phyloP scores from a whole-genome alignment of 345 rosid genomes.

The Geranium brycei region DNA sequence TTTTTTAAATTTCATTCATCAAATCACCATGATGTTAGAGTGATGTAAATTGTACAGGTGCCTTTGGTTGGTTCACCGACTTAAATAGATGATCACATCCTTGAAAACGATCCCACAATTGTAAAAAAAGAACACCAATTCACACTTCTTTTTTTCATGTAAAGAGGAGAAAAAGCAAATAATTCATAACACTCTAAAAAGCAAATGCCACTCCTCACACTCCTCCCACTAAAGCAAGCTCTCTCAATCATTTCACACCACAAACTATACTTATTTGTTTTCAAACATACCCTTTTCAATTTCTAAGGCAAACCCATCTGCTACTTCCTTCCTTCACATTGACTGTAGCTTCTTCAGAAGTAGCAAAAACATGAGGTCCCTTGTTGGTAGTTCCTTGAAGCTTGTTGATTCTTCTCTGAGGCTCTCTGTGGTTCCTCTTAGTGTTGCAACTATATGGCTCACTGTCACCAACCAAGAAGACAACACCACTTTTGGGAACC shows the following conservation, averaged over 20 bases:
- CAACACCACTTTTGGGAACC: conserved; percentile 40
- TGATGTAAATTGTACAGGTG: background rate
- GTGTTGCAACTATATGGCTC: conserved; percentile 63
- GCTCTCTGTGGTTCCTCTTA: conserved; percentile 60
- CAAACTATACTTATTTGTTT: conserved; percentile 1
- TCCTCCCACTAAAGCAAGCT: conserved; percentile 17
- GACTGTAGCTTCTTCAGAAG: background rate
- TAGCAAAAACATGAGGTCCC: conserved; percentile 4
- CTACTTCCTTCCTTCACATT: background rate
- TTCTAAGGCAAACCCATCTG: background rate
- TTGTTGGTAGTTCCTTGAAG: conserved; percentile 21
- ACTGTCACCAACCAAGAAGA: conserved; percentile 56
- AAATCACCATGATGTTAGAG: background rate
- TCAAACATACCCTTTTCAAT: background rate
- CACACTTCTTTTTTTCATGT: background rate
- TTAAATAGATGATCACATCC: background rate
- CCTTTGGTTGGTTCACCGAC: background rate
- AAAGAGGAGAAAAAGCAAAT: background rate
- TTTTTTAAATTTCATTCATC: too few relatives aligned
- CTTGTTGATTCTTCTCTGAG: conserved; percentile 55
- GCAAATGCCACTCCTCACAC: conserved; percentile 23
- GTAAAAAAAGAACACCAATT: background rate
- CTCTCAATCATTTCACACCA: background rate
- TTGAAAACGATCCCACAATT: background rate
- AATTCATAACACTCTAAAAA: conserved; percentile 2